Conservation (phyloP, 495 filamentous ascomycete genomes). For the Penicillium bialowiezense region DNA sequence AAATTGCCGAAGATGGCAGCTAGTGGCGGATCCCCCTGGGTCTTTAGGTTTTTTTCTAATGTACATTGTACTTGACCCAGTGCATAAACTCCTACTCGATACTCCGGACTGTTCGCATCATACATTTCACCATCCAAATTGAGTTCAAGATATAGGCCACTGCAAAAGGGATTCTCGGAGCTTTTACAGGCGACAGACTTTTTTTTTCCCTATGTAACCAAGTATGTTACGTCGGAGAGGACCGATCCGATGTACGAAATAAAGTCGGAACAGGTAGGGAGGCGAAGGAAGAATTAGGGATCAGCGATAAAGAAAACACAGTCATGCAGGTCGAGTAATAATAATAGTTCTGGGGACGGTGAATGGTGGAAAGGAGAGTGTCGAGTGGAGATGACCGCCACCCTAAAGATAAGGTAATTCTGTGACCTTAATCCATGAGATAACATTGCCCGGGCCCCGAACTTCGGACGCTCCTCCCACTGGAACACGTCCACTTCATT, state of each 20-base stretch:
- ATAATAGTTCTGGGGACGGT: background rate
- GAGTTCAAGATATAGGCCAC: no score
- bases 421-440: conserved; percentile 44
- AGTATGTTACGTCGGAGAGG: conserved; percentile 17
- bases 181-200: no score
- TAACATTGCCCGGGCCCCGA: conserved; percentile 33
- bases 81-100: no score
- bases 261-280: background rate
- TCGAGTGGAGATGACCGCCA: conserved; percentile 10
- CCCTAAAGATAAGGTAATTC: conserved; percentile 34
- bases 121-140: background rate
- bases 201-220: background rate
- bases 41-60: background rate
- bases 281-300: conserved; percentile 9
- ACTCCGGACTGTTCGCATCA: conserved; percentile 5
- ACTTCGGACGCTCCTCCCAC: conserved; percentile 35
- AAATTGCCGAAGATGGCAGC: conserved; percentile 12
- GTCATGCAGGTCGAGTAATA: conserved; percentile 3
- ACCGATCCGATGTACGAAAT: conserved; percentile 23
- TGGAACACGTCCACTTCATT: conserved; percentile 18
- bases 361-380: background rate
- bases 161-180: no score
- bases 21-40: conserved; percentile 13
- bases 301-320: background rate
- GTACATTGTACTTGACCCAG: background rate